These are phyloP conservation scores for Passiflora organensis DNA, from an alignment of 345 rosid genomes.

Conservation along the genomic window DNA sequence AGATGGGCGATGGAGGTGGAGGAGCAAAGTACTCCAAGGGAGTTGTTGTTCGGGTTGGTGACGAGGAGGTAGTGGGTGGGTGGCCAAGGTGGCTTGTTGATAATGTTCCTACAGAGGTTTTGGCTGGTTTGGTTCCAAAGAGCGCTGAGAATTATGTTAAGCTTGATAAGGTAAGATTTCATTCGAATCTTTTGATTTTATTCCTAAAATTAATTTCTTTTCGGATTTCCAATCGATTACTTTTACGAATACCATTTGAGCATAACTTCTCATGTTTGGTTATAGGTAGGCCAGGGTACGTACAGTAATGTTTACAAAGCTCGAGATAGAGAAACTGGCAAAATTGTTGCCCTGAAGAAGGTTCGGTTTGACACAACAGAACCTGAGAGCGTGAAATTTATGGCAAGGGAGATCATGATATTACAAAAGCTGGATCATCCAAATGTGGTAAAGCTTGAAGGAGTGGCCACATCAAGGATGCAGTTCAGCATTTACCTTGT, in stretches of 20 bases:
- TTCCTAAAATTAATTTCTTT: too few species aligned
- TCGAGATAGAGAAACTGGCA: constrained; percentile 57
- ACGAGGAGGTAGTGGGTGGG: constrained; percentile 36
- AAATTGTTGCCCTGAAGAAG: constrained; percentile 78
- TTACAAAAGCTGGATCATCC: constrained; percentile 65
- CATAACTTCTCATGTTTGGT: too few species aligned
- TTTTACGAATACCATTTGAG: too few species aligned
- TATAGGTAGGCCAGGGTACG: constrained; percentile 59
- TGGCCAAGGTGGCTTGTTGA: constrained; percentile 67
- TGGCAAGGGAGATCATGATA: constrained; percentile 65
- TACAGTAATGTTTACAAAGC: constrained; percentile 79
- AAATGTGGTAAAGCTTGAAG: constrained; percentile 65
- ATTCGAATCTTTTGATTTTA: neutral
- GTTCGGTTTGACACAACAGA: constrained; percentile 60
- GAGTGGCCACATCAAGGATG: constrained; percentile 68
- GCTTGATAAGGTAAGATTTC: constrained; percentile 54
- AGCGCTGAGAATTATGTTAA: constrained; percentile 58
- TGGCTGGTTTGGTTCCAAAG: constrained; percentile 49
- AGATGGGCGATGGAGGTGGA: constrained; percentile 8
- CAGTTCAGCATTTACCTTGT: constrained; percentile 66
- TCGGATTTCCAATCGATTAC: too few species aligned
- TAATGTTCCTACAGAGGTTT: constrained; percentile 45
- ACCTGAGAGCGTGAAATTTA: constrained; percentile 73
- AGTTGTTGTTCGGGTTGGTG: constrained; percentile 8
- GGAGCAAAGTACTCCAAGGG: neutral